Percentiles rank a stretch among this genome's conserved stretches.
Conservation (phyloP, 192 early-diverging fungal genomes). For the Backusella tarrabulga region DNA sequence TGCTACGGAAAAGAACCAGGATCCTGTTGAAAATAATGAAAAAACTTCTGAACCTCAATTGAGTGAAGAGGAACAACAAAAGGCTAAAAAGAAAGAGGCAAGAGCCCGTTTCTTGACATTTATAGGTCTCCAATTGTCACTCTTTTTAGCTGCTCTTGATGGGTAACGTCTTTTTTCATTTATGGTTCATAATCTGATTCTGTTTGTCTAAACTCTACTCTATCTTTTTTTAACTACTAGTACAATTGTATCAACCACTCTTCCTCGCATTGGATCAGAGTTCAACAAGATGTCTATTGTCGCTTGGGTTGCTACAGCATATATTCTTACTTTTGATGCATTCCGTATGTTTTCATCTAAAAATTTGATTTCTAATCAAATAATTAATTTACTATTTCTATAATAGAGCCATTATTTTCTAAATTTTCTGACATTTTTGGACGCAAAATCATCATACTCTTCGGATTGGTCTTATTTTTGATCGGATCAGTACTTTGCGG, state of each 20-base stretch:
- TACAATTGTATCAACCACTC: constrained; percentile 83
- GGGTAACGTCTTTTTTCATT: constrained; percentile 30
- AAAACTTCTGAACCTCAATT: neutral
- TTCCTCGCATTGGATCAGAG: constrained; percentile 70
- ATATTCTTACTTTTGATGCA: constrained; percentile 50
- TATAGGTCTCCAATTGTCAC: constrained; percentile 28
- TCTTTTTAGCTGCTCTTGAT: constrained; percentile 39
- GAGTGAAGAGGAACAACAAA: neutral
- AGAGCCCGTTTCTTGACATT: constrained; percentile 20
- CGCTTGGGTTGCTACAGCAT: constrained; percentile 81
- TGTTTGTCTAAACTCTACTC: neutral
- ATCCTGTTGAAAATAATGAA: neutral
- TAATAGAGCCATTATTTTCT: constrained; percentile 57
- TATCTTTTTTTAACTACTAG: constrained; percentile 14
- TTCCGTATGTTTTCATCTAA: constrained; percentile 23
- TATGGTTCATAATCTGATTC: neutral
- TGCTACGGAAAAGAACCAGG: neutral
- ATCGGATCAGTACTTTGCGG: constrained; percentile 86
- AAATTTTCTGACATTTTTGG: constrained; percentile 89
- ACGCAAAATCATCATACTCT: constrained; percentile 68
- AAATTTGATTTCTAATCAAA: neutral
- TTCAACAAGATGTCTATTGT: constrained; percentile 64
- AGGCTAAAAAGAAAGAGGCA: neutral
- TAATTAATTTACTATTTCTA: constrained; percentile 9
- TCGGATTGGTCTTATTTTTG: constrained; percentile 76